A percentile compares a stretch with the other conserved stretches of the same genome.
Conservation (phyloP, 2,329 filamentous ascomycete genomes). For the Bisporella sp. region DNA sequence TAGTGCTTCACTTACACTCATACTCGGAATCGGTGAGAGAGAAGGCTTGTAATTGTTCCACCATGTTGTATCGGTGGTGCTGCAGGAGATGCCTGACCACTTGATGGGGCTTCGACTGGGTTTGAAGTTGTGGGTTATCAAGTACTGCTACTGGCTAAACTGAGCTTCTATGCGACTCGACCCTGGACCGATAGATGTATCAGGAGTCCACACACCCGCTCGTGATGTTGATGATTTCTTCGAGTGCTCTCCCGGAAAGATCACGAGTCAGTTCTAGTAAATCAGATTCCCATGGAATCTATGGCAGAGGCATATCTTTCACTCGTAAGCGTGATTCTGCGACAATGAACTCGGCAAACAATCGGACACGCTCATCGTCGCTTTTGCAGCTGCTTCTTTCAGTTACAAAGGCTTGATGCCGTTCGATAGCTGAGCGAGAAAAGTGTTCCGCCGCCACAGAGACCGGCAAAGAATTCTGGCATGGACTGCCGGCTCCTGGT, state of each 20-base stretch:
- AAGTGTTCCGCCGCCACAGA: conserved; percentile 55
- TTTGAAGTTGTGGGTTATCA: conserved; percentile 29
- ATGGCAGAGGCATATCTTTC: conserved; percentile 73
- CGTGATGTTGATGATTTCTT: conserved; percentile 45
- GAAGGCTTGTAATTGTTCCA: conserved; percentile 67
- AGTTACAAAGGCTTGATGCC: conserved; percentile 71
- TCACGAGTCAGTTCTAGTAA: conserved; percentile 76
- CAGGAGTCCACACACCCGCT: conserved; percentile 47
- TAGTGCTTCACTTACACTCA: conserved; percentile 77
- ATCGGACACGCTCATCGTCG: conserved; percentile 74
- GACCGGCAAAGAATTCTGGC: conserved; percentile 26
- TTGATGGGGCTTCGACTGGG: conserved; percentile 19
- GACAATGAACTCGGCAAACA: conserved; percentile 88
- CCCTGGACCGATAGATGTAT: conserved; percentile 40
- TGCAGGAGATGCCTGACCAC: conserved; percentile 43
- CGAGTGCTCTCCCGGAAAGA: conserved; percentile 52
- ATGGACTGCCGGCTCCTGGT: conserved; percentile 26
- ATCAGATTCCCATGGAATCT: conserved; percentile 69
- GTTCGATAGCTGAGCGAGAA: conserved; percentile 61
- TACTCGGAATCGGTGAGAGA: conserved; percentile 87
- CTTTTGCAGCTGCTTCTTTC: conserved; percentile 65
- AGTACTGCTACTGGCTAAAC: conserved; percentile 40
- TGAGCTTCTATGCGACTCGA: conserved; percentile 44
- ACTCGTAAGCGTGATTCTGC: conserved; percentile 75
- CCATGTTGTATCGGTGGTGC: conserved; percentile 40